These are phyloP conservation scores for Hemerocallis citrina DNA, from an alignment of 106 monocot species.

Conservation along the genomic window DNA sequence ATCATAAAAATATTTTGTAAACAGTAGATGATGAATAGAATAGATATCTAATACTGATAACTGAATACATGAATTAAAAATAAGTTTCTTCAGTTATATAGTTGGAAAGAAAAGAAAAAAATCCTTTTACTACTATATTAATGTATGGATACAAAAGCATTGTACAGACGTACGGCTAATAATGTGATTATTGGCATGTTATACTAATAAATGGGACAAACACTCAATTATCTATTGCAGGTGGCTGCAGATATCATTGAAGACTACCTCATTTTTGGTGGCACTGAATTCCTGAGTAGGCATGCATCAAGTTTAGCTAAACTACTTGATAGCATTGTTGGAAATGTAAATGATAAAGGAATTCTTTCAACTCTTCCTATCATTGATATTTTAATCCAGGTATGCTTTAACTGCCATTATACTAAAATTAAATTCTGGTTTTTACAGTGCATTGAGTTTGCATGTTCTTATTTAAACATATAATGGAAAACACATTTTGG, in stretches of 20 bases:
- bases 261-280: conserved; percentile 83
- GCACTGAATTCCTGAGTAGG: conserved; percentile 70
- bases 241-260: conserved; percentile 77
- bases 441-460: not conserved
- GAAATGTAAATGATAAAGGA: conserved; percentile 90
- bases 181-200: too few species aligned
- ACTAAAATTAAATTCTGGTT: not conserved
- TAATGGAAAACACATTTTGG: too few species aligned
- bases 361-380: conserved; percentile 76
- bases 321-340: conserved; percentile 82
- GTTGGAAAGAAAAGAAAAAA: too few species aligned
- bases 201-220: too few species aligned
- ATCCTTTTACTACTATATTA: too few species aligned
- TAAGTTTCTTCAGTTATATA: too few species aligned
- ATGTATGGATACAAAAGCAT: too few species aligned
- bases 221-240: conserved; percentile 31
- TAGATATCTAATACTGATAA: too few species aligned
- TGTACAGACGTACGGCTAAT: too few species aligned
- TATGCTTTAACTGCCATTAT: conserved; percentile 10
- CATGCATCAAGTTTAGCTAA: conserved; percentile 70
- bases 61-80: too few species aligned
- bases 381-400: conserved; percentile 85
- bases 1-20: too few species aligned
- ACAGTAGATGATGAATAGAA: too few species aligned
- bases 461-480: not conserved